Percentiles rank a stretch among this genome's conserved stretches.
phyloP scores from a whole-genome alignment of 2,329 filamentous ascomycete species.

The Apiospora saccharicola region DNA sequence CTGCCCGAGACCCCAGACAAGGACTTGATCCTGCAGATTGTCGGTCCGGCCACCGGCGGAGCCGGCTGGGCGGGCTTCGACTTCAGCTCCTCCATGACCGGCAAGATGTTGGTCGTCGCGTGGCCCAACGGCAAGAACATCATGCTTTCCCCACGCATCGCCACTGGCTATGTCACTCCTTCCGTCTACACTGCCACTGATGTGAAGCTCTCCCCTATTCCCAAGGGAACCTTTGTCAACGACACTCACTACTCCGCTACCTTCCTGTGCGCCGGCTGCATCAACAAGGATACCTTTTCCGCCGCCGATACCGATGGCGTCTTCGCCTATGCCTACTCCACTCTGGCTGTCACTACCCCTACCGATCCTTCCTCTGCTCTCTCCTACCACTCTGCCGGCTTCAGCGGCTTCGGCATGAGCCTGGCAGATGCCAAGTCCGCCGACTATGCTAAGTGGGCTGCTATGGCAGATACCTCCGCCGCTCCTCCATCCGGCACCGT shows the following conservation, averaged over 20 bases:
- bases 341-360: conserved; percentile 41
- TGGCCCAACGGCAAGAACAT: conserved; percentile 57
- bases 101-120: conserved; percentile 55
- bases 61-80: conserved; percentile 57
- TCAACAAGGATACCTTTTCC: conserved; percentile 44
- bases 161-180: conserved; percentile 54
- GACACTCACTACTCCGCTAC: conserved; percentile 60
- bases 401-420: conserved; percentile 46
- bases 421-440: conserved; percentile 44
- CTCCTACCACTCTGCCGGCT: conserved; percentile 49
- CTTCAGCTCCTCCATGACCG: conserved; percentile 55
- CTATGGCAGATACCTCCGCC: conserved; percentile 29
- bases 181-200: conserved; percentile 50
- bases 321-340: conserved; percentile 51
- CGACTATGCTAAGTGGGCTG: conserved; percentile 39
- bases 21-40: conserved; percentile 64
- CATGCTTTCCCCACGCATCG: conserved; percentile 39
- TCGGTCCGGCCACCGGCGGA: conserved; percentile 50
- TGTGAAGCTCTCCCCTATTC: conserved; percentile 52
- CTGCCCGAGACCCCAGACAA: conserved; percentile 55
- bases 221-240: conserved; percentile 60
- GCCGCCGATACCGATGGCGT: conserved; percentile 37
- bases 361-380: conserved; percentile 44
- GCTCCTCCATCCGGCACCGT: conserved; percentile 27
- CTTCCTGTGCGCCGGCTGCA: conserved; percentile 58